These are phyloP conservation scores for Penicillium sumatraense DNA, from an alignment of 2,329 filamentous ascomycete species.

Conservation along the genomic window DNA sequence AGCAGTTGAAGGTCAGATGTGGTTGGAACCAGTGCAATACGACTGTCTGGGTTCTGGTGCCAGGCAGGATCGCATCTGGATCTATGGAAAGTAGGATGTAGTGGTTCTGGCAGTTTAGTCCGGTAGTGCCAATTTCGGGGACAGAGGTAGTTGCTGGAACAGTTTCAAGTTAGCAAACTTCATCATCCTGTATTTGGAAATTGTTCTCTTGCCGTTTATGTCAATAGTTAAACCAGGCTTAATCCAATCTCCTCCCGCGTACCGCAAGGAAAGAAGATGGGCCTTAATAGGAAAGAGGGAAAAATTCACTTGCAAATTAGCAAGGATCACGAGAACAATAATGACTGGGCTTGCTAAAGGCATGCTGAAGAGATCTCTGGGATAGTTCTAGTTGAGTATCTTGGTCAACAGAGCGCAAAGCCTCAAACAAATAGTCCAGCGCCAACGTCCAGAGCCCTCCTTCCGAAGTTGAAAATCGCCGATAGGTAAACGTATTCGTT, in stretches of 20 bases:
- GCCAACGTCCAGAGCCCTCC: not conserved
- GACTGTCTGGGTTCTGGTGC: slow-evolving; percentile 16
- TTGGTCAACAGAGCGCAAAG: not conserved
- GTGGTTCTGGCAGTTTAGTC: slow-evolving; percentile 9
- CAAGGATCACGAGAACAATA: not conserved
- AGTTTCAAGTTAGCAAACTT: not conserved
- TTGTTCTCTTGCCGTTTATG: slow-evolving; percentile 1
- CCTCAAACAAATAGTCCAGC: not conserved
- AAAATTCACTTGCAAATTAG: not conserved
- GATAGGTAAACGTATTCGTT: not conserved
- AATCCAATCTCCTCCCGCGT: slow-evolving; percentile 23
- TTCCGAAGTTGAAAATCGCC: not conserved
- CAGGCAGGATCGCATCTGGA: slow-evolving; percentile 26
- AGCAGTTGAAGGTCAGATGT: slow-evolving; percentile 17
- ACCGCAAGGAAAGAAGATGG: slow-evolving; percentile 22
- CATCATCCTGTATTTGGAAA: not conserved
- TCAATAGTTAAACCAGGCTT: slow-evolving; percentile 21
- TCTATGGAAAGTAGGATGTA: slow-evolving; percentile 34
- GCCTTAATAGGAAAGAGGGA: not conserved
- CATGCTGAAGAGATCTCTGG: too few species aligned
- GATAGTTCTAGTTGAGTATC: too few species aligned
- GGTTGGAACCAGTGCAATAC: slow-evolving; percentile 36
- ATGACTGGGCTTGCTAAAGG: not conserved
- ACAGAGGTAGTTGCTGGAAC: not conserved
- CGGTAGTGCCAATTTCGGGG: slow-evolving; percentile 23